Base-by-base conservation (phyloP, 2,329 filamentous ascomycete genomes). In the Trichothecium sympodiale region DNA sequence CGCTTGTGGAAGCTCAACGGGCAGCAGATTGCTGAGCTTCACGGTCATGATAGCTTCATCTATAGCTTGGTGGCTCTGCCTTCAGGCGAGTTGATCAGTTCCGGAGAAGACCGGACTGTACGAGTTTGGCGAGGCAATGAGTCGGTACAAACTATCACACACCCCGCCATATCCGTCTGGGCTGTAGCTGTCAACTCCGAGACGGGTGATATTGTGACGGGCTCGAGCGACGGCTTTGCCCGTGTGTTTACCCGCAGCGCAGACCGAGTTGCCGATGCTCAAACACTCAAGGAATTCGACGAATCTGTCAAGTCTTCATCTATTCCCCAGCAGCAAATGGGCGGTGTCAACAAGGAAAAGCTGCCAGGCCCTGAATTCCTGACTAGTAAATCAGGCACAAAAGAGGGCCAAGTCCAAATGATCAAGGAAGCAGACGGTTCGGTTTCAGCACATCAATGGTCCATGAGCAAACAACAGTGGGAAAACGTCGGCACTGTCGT, bases 141-240 rank as follows among this genome's bases (percentile, higher is more conserved):
- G 38, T 96, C 89, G 54, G 62, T 94, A 31, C 91, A 98, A 58
- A 95, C 89, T 28, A 96, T 98, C 44, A 95, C 89, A 1, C 87
- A 95, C 50, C 91, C 91, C 9, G 91, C 91, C 8, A 93, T 96
- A 37, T 96, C 89, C 0, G 88, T 98, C 5, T 98, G 91, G 91
- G 71, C 77, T 12, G 86, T 98, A 14, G 83, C 87, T n/a, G 83
- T 75, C 9, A 91, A 84, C 51, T 53, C 69, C 1, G 77, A 85
- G 42, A 93, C 75, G 33, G 89, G 91, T 16, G 93, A 98, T 49
- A 89, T 98, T 41, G 85, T 86, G n/a, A 84, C 84, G 3, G 91
- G 89, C 23, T 80, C 89, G 18, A 98, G 89, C 55, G 91, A 98
- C 52, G 79, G 83, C 38, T 64, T 89, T 31, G 79, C 87, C 8